Conservation (phyloP, 2,329 filamentous ascomycete genomes). For the Fusarium sp. region DNA sequence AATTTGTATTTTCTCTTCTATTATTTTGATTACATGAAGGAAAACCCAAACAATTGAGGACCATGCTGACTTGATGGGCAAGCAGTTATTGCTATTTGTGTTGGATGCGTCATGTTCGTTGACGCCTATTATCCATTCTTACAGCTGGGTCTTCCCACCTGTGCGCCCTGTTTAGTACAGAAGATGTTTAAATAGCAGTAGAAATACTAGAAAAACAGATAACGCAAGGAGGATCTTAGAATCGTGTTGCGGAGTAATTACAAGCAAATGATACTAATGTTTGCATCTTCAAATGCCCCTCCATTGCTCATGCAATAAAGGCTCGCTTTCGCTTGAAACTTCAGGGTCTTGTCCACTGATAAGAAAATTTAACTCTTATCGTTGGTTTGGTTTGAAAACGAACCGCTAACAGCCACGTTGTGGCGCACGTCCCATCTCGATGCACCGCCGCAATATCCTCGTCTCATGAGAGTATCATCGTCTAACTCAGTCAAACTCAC, state of each 20-base stretch:
- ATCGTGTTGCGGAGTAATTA: background rate
- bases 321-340: background rate
- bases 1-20: background rate
- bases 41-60: background rate
- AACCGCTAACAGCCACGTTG: constrained; percentile 18
- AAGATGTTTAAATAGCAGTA: background rate
- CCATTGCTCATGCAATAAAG: background rate
- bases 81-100: background rate
- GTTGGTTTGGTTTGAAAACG: background rate
- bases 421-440: constrained; percentile 25
- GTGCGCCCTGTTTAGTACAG: background rate
- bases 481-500: constrained; percentile 20
- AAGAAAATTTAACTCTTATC: constrained; percentile 33
- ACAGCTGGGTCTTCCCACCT: background rate
- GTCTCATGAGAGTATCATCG: constrained; percentile 27
- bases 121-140: constrained; percentile 26
- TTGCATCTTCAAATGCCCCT: constrained; percentile 1
- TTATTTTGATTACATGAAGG: background rate
- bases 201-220: background rate
- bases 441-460: constrained; percentile 33
- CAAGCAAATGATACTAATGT: background rate
- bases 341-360: constrained; percentile 29
- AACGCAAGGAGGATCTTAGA: background rate
- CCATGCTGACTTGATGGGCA: background rate
- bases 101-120: constrained; percentile 42